phyloP scores from a whole-genome alignment of 495 filamentous ascomycete species.

The Aspergillus diversus region DNA sequence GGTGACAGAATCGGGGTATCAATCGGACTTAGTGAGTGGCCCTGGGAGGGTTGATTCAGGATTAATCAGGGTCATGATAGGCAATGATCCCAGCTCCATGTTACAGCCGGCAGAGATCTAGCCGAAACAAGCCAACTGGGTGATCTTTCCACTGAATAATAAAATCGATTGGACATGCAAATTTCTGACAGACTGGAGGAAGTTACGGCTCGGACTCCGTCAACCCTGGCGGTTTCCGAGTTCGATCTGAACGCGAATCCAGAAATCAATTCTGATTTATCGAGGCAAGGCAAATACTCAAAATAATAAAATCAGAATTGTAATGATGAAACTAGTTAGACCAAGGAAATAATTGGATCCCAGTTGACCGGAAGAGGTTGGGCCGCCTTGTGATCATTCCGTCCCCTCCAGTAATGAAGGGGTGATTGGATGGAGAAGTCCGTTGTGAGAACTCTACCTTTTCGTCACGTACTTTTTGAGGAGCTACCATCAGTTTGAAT shows the following conservation, averaged over 20 bases:
- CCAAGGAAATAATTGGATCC: slow-evolving; percentile 22
- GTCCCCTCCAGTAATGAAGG: slow-evolving; percentile 20
- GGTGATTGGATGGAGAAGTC: slow-evolving; percentile 2
- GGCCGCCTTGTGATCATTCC: slow-evolving; percentile 23
- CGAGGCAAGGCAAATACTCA: neutral
- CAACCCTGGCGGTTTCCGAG: neutral
- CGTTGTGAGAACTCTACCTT: too few relatives aligned
- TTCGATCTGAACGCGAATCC: neutral
- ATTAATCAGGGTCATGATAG: slow-evolving; percentile 2
- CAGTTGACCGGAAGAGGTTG: slow-evolving; percentile 17
- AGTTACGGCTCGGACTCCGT: neutral
- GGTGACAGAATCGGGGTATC: too few relatives aligned
- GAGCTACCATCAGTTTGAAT: neutral
- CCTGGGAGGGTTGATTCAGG: neutral
- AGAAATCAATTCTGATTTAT: neutral
- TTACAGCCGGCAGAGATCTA: slow-evolving; percentile 21
- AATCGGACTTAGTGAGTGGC: neutral
- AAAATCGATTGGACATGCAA: slow-evolving; percentile 13
- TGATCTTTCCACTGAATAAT: slow-evolving; percentile 18
- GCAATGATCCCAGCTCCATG: slow-evolving; percentile 19
- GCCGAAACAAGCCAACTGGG: slow-evolving; percentile 25
- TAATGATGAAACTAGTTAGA: neutral
- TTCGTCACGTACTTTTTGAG: too few relatives aligned
- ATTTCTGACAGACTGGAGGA: neutral
- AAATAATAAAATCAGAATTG: neutral